Percentiles rank a stretch among this genome's conserved stretches.
Evolutionary conservation across 2,329 filamentous ascomycete genomes (phyloP).

Genomic region (Cercospora sesami): DNA sequence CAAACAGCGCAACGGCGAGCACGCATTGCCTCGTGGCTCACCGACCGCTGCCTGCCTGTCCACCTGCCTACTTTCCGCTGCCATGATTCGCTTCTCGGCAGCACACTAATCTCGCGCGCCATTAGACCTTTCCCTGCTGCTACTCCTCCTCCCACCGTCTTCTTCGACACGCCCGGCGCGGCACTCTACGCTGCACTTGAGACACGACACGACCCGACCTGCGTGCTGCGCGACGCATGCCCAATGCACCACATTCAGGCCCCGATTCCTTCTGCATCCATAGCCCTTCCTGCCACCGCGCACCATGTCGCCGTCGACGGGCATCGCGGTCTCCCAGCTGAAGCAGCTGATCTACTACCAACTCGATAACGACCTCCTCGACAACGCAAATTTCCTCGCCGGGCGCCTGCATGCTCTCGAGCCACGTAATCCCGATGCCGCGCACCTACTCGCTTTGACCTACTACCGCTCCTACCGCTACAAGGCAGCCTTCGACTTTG

Average conservation of each 20-base stretch:
- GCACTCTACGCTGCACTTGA: background rate
- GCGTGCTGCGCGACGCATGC: background rate
- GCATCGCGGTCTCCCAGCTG: conserved; percentile 60
- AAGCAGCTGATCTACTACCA: conserved; percentile 68
- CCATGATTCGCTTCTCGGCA: background rate
- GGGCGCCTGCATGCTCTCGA: conserved; percentile 84
- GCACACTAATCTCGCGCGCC: background rate
- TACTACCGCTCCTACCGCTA: conserved; percentile 79
- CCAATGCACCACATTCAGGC: background rate
- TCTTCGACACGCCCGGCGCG: background rate
- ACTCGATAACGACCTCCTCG: conserved; percentile 84
- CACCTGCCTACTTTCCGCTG: background rate
- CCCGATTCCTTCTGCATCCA: background rate
- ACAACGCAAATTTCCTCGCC: conserved; percentile 92
- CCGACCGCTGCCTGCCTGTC: background rate
- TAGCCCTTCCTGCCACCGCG: background rate
- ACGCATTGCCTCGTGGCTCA: conserved; percentile 1
- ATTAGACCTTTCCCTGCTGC: background rate
- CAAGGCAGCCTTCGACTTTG: conserved; percentile 81
- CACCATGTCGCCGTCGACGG: conserved; percentile 56
- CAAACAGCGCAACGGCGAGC: conserved; percentile 1
- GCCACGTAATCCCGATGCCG: conserved; percentile 73
- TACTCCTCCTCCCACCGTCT: background rate
- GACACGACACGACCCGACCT: conserved; percentile 4
- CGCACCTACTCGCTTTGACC: conserved; percentile 80